phyloP scores from a whole-genome alignment of 768 basidiomycete genomes.

The Leucosporidium creatinivorum region DNA sequence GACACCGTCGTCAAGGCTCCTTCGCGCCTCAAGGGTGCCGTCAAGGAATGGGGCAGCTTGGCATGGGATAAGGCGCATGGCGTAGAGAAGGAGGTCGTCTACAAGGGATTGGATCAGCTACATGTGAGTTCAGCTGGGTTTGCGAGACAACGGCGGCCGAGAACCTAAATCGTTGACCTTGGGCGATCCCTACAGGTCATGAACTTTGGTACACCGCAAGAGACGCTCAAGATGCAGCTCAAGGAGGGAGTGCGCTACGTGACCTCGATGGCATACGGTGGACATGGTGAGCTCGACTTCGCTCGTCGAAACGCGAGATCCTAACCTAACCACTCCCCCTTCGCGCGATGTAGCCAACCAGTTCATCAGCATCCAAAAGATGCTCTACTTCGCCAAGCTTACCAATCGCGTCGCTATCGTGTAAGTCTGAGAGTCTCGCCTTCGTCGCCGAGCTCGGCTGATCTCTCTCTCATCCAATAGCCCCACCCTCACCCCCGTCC shows the following conservation, averaged over 20 bases:
- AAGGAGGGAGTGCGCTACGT: constrained; percentile 21
- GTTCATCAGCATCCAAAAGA: constrained; percentile 23
- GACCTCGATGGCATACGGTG: constrained; percentile 17
- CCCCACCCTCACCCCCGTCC: constrained; percentile 24
- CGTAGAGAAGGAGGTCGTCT: not conserved
- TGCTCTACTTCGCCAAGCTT: constrained; percentile 27
- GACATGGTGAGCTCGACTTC: constrained; percentile 16
- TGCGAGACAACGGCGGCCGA: not conserved
- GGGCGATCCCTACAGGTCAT: constrained; percentile 7
- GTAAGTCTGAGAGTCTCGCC: not conserved
- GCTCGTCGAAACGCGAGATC: too few species aligned
- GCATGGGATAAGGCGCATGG: not conserved
- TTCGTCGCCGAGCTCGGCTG: not conserved
- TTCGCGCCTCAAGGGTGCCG: not conserved
- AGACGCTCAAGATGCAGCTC: constrained; percentile 19
- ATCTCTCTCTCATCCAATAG: not conserved
- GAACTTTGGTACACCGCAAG: constrained; percentile 14
- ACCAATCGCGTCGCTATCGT: constrained; percentile 30
- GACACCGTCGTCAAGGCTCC: too few species aligned
- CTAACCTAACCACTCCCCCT: not conserved
- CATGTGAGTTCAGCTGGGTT: not conserved
- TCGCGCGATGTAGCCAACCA: constrained; percentile 22
- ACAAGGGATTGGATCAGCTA: not conserved
- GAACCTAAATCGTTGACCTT: not conserved
- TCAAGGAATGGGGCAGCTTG: not conserved